These are phyloP conservation scores for Lactifluus piperatus DNA, from an alignment of 768 basidiomycete species.

Conservation along the genomic window DNA sequence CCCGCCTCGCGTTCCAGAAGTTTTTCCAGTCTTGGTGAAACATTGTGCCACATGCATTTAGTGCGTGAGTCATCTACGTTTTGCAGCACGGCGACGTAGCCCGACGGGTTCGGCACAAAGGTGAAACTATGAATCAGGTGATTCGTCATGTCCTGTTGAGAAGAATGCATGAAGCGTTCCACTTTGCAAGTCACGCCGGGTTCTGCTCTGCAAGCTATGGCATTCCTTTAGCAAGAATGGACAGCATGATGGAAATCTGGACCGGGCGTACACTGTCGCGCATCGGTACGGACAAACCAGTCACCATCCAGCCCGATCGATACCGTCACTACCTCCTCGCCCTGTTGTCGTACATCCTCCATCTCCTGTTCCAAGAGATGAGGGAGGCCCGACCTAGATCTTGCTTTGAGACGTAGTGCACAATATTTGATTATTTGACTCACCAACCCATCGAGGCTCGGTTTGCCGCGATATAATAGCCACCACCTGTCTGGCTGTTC, in stretches of 20 bases:
- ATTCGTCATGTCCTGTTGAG: neutral
- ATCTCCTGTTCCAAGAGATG: neutral
- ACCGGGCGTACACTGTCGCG: constrained; percentile 4
- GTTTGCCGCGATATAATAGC: constrained; percentile 3
- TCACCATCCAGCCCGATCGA: constrained; percentile 10
- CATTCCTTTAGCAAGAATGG: neutral
- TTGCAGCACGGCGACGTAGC: constrained; percentile 6
- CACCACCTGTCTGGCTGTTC: neutral
- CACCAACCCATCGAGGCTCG: constrained; percentile 2
- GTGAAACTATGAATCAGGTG: constrained; percentile 8
- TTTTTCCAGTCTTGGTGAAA: neutral
- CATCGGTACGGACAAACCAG: constrained; percentile 11
- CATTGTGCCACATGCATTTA: constrained; percentile 7
- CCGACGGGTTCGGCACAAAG: constrained; percentile 2
- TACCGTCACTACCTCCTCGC: constrained; percentile 4
- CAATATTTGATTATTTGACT: neutral
- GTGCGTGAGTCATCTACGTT: neutral
- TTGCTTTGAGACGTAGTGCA: neutral
- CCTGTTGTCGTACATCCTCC: neutral
- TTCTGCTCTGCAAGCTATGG: constrained; percentile 2
- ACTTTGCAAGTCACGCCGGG: neutral
- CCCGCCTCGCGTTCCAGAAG: neutral
- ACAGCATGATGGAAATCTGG: neutral
- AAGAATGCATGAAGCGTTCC: neutral
- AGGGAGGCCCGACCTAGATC: constrained; percentile 4